These are phyloP conservation scores for Chalciporus pseudorubinellus DNA, from an alignment of 768 basidiomycete genomes.

Conservation along the genomic window DNA sequence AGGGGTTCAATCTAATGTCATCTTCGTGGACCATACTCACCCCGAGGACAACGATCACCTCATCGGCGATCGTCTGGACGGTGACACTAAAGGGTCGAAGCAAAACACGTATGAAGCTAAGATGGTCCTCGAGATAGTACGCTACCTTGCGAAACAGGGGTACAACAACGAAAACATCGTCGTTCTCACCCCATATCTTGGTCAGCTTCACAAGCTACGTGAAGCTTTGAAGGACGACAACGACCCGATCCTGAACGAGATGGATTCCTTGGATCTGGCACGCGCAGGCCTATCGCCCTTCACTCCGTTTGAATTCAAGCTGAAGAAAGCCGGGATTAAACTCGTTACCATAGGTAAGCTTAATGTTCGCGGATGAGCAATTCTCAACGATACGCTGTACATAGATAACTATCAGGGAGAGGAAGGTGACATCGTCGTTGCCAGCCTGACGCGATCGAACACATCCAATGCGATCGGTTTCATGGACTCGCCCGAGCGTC, in stretches of 20 bases:
- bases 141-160: constrained; percentile 66
- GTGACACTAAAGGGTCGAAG: constrained; percentile 50
- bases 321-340: constrained; percentile 37
- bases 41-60: constrained; percentile 49
- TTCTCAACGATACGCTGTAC: no score
- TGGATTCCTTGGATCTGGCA: constrained; percentile 58
- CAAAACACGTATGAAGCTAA: constrained; percentile 56
- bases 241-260: constrained; percentile 61
- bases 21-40: constrained; percentile 57
- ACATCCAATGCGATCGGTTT: constrained; percentile 57
- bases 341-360: constrained; percentile 63
- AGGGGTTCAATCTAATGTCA: constrained; percentile 54
- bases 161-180: constrained; percentile 61
- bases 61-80: constrained; percentile 45
- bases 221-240: constrained; percentile 41
- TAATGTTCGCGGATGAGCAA: background rate
- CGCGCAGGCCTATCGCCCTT: constrained; percentile 47
- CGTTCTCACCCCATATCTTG: constrained; percentile 67
- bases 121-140: constrained; percentile 64
- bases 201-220: constrained; percentile 53
- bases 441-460: constrained; percentile 62
- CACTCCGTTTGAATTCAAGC: constrained; percentile 38
- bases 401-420: constrained; percentile 80
- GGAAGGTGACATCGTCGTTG: constrained; percentile 65
- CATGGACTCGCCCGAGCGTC: constrained; percentile 65